A percentile compares a stretch with the other conserved stretches of the same genome.
These are phyloP conservation scores for Drechslerella stenobrocha DNA, from an alignment of 2,329 filamentous ascomycete species.

Conservation along the genomic window DNA sequence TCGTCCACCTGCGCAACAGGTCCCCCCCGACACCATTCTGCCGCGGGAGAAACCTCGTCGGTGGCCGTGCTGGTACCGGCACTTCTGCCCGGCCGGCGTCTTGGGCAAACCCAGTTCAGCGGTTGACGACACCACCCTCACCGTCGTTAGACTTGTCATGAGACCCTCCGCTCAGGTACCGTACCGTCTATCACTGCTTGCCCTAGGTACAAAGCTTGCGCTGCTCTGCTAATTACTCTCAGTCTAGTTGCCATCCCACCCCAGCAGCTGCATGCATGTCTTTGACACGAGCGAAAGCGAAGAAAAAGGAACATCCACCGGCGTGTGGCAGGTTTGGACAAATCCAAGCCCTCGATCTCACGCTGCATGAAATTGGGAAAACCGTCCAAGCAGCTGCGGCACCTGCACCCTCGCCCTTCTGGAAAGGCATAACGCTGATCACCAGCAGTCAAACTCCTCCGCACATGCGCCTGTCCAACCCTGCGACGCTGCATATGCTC, in stretches of 20 bases:
- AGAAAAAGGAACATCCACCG: not conserved
- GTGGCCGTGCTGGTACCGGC: too few relatives aligned
- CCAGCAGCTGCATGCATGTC: too few relatives aligned
- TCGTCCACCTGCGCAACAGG: too few relatives aligned
- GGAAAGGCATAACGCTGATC: constrained; percentile 6
- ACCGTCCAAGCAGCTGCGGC: not conserved
- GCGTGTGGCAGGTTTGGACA: not conserved
- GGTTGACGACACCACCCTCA: too few relatives aligned
- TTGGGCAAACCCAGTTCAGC: too few relatives aligned
- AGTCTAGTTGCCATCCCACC: too few relatives aligned
- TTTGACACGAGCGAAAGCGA: too few relatives aligned
- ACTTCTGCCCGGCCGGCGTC: too few relatives aligned
- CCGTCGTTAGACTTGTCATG: too few relatives aligned
- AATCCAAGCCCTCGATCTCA: not conserved
- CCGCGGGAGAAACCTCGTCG: too few relatives aligned
- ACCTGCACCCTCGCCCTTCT: constrained; percentile 2
- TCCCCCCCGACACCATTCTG: too few relatives aligned
- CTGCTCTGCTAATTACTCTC: too few relatives aligned
- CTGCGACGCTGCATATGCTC: not conserved
- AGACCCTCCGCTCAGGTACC: constrained; percentile 1
- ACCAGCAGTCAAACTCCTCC: not conserved
- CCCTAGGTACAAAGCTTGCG: not conserved
- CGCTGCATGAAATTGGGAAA: not conserved
- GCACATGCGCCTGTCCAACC: not conserved
- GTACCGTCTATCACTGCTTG: not conserved